Percentiles rank a stretch among this genome's conserved stretches.
Evolutionary conservation across 345 rosid species (phyloP).

Genomic region (Ailanthus altissimus): DNA sequence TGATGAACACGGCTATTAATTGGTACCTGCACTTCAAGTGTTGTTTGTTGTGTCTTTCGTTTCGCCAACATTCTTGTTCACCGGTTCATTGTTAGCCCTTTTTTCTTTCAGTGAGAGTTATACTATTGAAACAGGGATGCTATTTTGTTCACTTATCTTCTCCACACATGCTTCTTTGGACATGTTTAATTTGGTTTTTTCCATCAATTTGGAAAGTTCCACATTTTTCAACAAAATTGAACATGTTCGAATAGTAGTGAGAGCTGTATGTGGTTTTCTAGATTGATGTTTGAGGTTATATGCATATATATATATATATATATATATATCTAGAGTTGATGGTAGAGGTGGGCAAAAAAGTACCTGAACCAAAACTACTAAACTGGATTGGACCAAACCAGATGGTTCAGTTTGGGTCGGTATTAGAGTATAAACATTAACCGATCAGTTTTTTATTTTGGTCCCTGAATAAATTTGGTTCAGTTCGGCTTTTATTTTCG

Average conservation of each 20-base stretch:
- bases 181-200: no score
- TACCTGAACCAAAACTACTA: no score
- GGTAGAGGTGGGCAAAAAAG: no score
- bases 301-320: no score
- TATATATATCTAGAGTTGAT: not conserved
- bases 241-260: not conserved
- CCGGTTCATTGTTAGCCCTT: not conserved
- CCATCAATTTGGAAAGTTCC: not conserved
- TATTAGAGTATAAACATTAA: no score
- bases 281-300: not conserved
- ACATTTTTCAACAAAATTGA: not conserved
- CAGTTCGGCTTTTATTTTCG: no score
- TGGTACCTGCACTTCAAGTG: constrained; percentile 13
- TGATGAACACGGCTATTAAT: constrained; percentile 19
- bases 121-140: not conserved
- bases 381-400: no score
- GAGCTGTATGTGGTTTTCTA: not conserved
- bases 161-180: not conserved
- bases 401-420: no score
- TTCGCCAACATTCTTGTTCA: not conserved
- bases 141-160: not conserved
- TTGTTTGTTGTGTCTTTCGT: not conserved
- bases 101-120: not conserved
- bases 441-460: no score
- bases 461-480: no score